Percentiles rank a stretch among this genome's conserved stretches.
phyloP scores from a whole-genome alignment of 306 rosid species.

The Quercus parvula region DNA sequence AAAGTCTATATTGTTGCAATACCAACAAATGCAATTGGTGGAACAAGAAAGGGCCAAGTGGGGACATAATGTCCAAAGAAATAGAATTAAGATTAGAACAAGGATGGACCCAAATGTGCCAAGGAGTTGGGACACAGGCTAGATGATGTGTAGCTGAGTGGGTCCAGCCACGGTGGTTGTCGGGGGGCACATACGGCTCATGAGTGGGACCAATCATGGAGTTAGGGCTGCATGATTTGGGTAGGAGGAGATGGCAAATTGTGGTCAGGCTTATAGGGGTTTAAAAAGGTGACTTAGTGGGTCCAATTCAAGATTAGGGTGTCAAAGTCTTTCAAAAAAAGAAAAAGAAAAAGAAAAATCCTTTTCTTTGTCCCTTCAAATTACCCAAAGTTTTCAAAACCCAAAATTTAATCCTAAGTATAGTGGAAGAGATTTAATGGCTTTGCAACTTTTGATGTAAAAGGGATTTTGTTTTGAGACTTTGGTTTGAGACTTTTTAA shows the following conservation, averaged over 20 bases:
- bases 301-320: slow-evolving; percentile 13
- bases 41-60: slow-evolving; percentile 41
- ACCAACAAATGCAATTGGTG: slow-evolving; percentile 46
- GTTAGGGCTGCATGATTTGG: slow-evolving; percentile 35
- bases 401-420: background rate
- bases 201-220: slow-evolving; percentile 71
- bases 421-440: slow-evolving; percentile 12
- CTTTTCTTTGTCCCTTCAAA: slow-evolving; percentile 6
- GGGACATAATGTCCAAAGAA: slow-evolving; percentile 61
- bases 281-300: slow-evolving; percentile 19
- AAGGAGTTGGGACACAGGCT: slow-evolving; percentile 64
- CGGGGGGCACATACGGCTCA: slow-evolving; percentile 53
- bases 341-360: background rate
- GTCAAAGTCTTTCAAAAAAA: background rate
- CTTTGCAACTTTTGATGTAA: slow-evolving; percentile 22
- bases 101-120: slow-evolving; percentile 56
- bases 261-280: slow-evolving; percentile 12
- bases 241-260: slow-evolving; percentile 15
- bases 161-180: slow-evolving; percentile 69
- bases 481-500: slow-evolving; percentile 46
- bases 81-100: slow-evolving; percentile 23
- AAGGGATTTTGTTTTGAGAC: slow-evolving; percentile 27
- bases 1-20: slow-evolving; percentile 20
- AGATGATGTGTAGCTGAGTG: slow-evolving; percentile 50
- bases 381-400: background rate